phyloP scores from a whole-genome alignment of 768 basidiomycete genomes.

The Suillus sp. region DNA sequence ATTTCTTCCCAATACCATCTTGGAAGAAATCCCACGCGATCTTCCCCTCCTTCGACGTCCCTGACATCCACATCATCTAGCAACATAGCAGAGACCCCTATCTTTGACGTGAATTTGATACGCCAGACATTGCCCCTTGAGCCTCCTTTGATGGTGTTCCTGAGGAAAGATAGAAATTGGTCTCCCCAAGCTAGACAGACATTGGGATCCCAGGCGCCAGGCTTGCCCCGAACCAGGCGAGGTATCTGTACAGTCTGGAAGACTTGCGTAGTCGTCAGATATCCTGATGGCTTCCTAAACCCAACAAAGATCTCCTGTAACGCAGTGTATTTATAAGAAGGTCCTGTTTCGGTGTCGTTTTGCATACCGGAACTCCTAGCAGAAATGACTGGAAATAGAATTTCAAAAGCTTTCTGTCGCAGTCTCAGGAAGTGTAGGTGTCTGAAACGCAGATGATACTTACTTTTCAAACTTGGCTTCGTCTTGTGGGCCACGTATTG shows the following conservation, averaged over 20 bases:
- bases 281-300: constrained; percentile 79
- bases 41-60: constrained; percentile 68
- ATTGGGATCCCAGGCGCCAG: constrained; percentile 75
- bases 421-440: constrained; percentile 8
- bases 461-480: constrained; percentile 81
- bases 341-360: not conserved
- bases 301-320: constrained; percentile 81
- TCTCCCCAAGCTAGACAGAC: constrained; percentile 78
- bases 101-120: constrained; percentile 59
- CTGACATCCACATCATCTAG: constrained; percentile 51
- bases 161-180: constrained; percentile 58
- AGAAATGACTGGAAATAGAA: constrained; percentile 93
- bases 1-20: constrained; percentile 60
- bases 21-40: constrained; percentile 79
- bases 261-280: constrained; percentile 62
- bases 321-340: constrained; percentile 9
- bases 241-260: constrained; percentile 84
- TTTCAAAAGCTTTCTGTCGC: constrained; percentile 79
- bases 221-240: constrained; percentile 72
- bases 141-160: constrained; percentile 32
- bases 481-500: constrained; percentile 64
- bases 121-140: constrained; percentile 61
- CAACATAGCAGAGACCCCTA: constrained; percentile 52
- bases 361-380: constrained; percentile 82
- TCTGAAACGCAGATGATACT: constrained; percentile 18